Conservation (phyloP, 2,329 filamentous ascomycete genomes). For the Penicillium thymicola region DNA sequence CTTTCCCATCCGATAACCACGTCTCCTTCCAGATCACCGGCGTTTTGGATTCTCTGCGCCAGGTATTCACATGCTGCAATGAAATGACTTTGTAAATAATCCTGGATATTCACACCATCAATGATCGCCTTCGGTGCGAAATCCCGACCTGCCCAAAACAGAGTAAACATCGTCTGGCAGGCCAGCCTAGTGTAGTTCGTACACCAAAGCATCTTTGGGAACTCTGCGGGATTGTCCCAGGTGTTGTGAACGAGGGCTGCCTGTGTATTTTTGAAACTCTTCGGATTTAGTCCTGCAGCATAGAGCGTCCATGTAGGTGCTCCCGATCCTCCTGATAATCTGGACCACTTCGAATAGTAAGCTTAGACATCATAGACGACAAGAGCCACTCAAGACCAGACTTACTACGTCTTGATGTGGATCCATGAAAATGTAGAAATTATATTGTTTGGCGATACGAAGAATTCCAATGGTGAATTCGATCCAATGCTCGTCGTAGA, state of each 20-base stretch:
- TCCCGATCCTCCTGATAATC: conserved; percentile 89
- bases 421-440: conserved; percentile 97
- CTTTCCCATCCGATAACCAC: conserved; percentile 95
- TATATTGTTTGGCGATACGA: conserved; percentile 79
- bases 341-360: conserved; percentile 68
- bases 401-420: conserved; percentile 93
- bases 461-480: conserved; percentile 83
- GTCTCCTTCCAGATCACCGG: conserved; percentile 83
- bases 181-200: conserved; percentile 91
- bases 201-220: conserved; percentile 99
- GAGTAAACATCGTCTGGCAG: conserved; percentile 84
- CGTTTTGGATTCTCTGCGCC: conserved; percentile 79
- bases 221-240: conserved; percentile 76
- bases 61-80: conserved; percentile 75
- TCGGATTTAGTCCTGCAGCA: conserved; percentile 84
- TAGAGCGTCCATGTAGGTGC: conserved; percentile 98
- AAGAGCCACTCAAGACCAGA: conserved; percentile 18
- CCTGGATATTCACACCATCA: conserved; percentile 91
- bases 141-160: conserved; percentile 87
- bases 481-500: conserved; percentile 92
- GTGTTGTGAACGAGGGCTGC: conserved; percentile 94
- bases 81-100: conserved; percentile 87
- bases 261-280: conserved; percentile 79
- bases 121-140: conserved; percentile 97
- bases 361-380: neutral